Conservation (phyloP, 1,139 yeast species). For the Yamadazyma friedrichii region DNA sequence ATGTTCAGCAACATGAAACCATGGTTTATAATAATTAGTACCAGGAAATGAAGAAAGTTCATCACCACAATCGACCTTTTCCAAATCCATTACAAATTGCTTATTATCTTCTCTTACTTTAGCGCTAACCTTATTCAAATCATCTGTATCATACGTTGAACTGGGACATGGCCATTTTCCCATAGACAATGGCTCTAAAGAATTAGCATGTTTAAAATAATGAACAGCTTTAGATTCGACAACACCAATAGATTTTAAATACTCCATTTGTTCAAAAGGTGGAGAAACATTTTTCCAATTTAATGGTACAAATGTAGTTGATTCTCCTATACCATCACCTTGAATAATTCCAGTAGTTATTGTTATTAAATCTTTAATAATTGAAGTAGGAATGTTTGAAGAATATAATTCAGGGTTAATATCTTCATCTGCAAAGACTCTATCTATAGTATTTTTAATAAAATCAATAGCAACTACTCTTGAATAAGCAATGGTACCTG, state of each 20-base stretch:
- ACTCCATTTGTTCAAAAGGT: conserved; percentile 49
- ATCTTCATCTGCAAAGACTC: conserved; percentile 1
- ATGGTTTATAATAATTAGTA: conserved; percentile 40
- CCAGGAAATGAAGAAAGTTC: conserved; percentile 25
- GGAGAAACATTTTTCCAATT: conserved; percentile 50
- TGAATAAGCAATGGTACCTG: conserved; percentile 40
- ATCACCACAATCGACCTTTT: conserved; percentile 11
- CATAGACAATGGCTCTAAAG: conserved; percentile 18
- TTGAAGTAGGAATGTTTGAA: conserved; percentile 23
- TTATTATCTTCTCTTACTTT: conserved; percentile 9
- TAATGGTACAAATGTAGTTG: conserved; percentile 35
- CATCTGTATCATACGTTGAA: conserved; percentile 8
- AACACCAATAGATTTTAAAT: conserved; percentile 47
- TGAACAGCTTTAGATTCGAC: conserved; percentile 38
- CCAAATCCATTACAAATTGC: conserved; percentile 16
- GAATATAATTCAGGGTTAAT: conserved; percentile 5
- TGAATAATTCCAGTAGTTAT: conserved; percentile 23
- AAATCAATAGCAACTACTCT: conserved; percentile 39
- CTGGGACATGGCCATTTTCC: conserved; percentile 22
- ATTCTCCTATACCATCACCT: conserved; percentile 7
- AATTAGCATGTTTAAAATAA: conserved; percentile 29
- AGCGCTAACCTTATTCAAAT: conserved; percentile 8
- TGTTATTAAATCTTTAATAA: conserved; percentile 37
- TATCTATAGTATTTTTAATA: conserved; percentile 17
- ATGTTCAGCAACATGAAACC: conserved; percentile 48